These are phyloP conservation scores for Chytriomyces confervae DNA, from an alignment of 192 early-diverging fungal species.

Conservation along the genomic window DNA sequence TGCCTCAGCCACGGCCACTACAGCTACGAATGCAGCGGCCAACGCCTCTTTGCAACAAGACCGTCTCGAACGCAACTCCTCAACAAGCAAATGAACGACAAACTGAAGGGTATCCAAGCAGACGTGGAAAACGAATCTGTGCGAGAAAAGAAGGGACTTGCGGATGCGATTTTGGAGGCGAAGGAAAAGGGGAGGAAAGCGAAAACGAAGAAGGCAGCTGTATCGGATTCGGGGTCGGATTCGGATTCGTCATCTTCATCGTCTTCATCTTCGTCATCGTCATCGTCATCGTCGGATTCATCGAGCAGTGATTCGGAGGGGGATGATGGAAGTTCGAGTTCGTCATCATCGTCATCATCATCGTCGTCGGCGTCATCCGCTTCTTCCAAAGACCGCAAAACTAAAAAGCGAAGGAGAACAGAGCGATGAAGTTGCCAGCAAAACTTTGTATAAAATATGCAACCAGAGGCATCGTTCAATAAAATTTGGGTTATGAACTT, in stretches of 20 bases:
- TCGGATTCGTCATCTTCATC: conserved; percentile 1
- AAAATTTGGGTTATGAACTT: too few relatives aligned
- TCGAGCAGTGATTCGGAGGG: conserved; percentile 4
- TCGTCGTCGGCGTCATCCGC: not conserved
- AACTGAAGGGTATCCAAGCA: too few relatives aligned
- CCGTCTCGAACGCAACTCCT: conserved; percentile 15
- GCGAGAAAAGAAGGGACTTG: conserved; percentile 3
- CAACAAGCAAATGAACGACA: not conserved
- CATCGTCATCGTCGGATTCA: not conserved
- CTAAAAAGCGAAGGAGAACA: not conserved
- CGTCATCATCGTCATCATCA: not conserved
- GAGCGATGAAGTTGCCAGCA: too few relatives aligned
- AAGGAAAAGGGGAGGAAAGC: conserved; percentile 14
- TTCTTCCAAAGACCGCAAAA: not conserved
- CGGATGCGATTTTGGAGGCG: conserved; percentile 11
- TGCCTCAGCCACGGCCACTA: conserved; percentile 25
- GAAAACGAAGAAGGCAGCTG: not conserved
- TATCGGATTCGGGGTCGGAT: conserved; percentile 22
- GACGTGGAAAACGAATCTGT: not conserved
- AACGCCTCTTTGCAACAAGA: conserved; percentile 7
- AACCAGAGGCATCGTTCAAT: too few relatives aligned
- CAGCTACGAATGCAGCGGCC: conserved; percentile 26
- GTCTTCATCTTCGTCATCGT: not conserved
- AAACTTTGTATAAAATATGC: too few relatives aligned
- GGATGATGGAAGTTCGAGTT: not conserved